A percentile compares a stretch with the other conserved stretches of the same genome.
phyloP scores from a whole-genome alignment of 345 rosid species.

The Cardamine occulta region DNA sequence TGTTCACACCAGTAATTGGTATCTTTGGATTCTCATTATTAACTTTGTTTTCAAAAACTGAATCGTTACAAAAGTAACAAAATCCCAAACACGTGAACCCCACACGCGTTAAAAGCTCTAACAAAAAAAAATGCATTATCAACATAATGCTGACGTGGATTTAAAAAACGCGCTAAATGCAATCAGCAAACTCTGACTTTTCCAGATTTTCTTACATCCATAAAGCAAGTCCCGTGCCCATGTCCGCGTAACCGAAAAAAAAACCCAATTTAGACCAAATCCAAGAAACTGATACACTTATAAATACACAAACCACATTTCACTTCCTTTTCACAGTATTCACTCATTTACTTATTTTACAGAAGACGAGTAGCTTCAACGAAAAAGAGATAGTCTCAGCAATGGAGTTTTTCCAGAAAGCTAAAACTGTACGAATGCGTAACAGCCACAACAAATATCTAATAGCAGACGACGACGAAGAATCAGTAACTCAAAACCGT shows the following conservation, averaged over 20 bases:
- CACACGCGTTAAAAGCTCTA: neutral
- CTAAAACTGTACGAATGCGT: conserved; percentile 70
- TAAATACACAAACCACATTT: neutral
- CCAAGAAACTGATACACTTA: neutral
- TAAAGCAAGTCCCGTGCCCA: conserved; percentile 3
- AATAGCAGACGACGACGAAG: conserved; percentile 73
- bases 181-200: conserved; percentile 30
- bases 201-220: neutral
- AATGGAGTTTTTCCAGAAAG: conserved; percentile 84
- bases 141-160: conserved; percentile 32
- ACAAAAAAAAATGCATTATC: neutral
- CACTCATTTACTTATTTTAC: neutral
- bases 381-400: conserved; percentile 33
- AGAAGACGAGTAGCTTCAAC: conserved; percentile 36
- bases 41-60: neutral
- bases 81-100: neutral
- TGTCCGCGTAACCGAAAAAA: conserved; percentile 31
- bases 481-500: conserved; percentile 62
- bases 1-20: neutral
- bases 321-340: neutral
- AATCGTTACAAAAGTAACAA: neutral
- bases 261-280: conserved; percentile 29
- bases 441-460: conserved; percentile 85
- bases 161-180: conserved; percentile 27
- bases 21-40: neutral